phyloP scores from a whole-genome alignment of 306 rosid species.

The Psophocarpus tetragonolobus region DNA sequence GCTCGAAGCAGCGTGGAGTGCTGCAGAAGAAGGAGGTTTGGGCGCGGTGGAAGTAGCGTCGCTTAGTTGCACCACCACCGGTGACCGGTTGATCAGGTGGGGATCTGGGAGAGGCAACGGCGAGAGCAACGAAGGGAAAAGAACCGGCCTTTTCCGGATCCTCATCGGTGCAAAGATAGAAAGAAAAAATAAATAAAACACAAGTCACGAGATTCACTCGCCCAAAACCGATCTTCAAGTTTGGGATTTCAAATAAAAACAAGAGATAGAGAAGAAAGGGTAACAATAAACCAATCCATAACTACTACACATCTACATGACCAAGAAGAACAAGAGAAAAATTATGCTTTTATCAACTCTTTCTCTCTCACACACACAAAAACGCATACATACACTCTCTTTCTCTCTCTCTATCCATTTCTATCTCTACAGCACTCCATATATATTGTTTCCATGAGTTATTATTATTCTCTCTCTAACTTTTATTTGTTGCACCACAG shows the following conservation, averaged over 20 bases:
- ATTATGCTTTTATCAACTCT: background rate
- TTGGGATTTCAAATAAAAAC: conserved; percentile 30
- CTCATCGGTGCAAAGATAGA: conserved; percentile 60
- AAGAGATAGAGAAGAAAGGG: conserved; percentile 10
- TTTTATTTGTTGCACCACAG: conserved; percentile 90
- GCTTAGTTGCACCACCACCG: conserved; percentile 72
- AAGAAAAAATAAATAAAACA: background rate
- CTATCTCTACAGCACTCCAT: background rate
- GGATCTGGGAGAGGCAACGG: conserved; percentile 78
- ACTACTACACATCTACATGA: conserved; percentile 8
- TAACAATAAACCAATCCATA: conserved; percentile 24
- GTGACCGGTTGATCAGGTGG: conserved; percentile 50
- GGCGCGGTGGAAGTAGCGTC: conserved; percentile 22
- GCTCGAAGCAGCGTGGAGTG: conserved; percentile 9
- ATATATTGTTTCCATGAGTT: conserved; percentile 33
- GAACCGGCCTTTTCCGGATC: conserved; percentile 72
- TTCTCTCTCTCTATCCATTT: background rate
- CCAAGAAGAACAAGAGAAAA: conserved; percentile 38
- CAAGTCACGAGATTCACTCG: conserved; percentile 40
- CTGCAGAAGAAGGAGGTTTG: conserved; percentile 27
- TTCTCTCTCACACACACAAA: background rate
- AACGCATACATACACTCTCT: background rate
- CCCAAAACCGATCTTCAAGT: conserved; percentile 34
- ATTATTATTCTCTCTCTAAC: conserved; percentile 59
- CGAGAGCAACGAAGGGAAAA: conserved; percentile 55